Evolutionary conservation across 2,329 filamentous ascomycete genomes (phyloP).

Genomic region (Elsinoe australis): DNA sequence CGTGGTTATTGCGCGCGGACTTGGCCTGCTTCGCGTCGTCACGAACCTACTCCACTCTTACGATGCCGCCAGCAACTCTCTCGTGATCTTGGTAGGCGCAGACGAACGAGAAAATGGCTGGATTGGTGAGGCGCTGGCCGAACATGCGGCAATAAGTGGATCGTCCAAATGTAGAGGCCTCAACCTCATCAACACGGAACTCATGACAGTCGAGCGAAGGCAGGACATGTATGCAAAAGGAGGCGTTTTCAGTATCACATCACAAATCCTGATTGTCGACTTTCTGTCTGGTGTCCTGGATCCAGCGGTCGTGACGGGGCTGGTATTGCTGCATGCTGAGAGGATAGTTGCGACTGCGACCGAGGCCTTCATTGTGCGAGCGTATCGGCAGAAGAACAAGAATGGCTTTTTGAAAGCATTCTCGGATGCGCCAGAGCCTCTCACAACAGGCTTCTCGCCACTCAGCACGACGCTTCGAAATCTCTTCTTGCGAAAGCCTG

Average conservation of each 20-base stretch:
- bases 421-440: conserved; percentile 85
- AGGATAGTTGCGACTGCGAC: conserved; percentile 74
- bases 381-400: conserved; percentile 93
- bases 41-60: conserved; percentile 97
- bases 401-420: conserved; percentile 91
- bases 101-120: conserved; percentile 91
- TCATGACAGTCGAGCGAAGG: conserved; percentile 74
- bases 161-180: conserved; percentile 74
- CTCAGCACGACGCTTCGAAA: conserved; percentile 87
- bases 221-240: conserved; percentile 88
- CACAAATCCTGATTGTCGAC: conserved; percentile 89
- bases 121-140: conserved; percentile 92
- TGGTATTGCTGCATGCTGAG: conserved; percentile 84
- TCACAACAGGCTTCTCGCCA: conserved; percentile 80
- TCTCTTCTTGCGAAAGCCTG: conserved; percentile 78
- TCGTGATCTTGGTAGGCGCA: conserved; percentile 81
- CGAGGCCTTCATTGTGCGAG: conserved; percentile 89
- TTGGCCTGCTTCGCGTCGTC: conserved; percentile 83
- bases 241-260: conserved; percentile 92
- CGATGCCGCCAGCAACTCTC: conserved; percentile 88
- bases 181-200: conserved; percentile 88
- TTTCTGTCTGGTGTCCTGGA: conserved; percentile 76
- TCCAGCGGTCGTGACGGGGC: conserved; percentile 75
- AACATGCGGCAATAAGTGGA: conserved; percentile 86
- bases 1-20: conserved; percentile 80